phyloP scores from a whole-genome alignment of 371 early-diverging fungal genomes.

The Actinomortierella wolfii region DNA sequence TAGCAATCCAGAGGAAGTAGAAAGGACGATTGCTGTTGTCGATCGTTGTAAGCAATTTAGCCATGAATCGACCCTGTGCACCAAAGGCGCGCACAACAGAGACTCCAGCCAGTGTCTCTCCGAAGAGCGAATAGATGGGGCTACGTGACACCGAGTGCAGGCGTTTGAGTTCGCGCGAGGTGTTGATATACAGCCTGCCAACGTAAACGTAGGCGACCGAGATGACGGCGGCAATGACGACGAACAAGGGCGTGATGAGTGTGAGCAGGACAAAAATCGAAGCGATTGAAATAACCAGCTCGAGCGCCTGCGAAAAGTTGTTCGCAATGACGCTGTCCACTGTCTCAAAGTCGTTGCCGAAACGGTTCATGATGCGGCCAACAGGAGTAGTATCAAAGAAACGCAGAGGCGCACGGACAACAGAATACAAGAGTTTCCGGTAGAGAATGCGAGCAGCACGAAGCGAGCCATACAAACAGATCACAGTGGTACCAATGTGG shows the following conservation, averaged over 20 bases:
- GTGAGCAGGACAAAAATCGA: slow-evolving; percentile 68
- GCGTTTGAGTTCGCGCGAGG: slow-evolving; percentile 82
- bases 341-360: slow-evolving; percentile 78
- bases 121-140: slow-evolving; percentile 77
- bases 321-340: slow-evolving; percentile 63
- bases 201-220: slow-evolving; percentile 49
- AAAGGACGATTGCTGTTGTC: slow-evolving; percentile 75
- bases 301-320: slow-evolving; percentile 33
- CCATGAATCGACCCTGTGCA: slow-evolving; percentile 63
- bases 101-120: slow-evolving; percentile 69
- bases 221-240: slow-evolving; percentile 27
- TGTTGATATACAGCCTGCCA: slow-evolving; percentile 65
- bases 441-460: slow-evolving; percentile 69
- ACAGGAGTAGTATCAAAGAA: slow-evolving; percentile 94
- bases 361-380: slow-evolving; percentile 90
- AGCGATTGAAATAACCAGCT: slow-evolving; percentile 48
- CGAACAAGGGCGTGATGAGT: slow-evolving; percentile 63
- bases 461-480: slow-evolving; percentile 64
- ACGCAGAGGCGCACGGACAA: slow-evolving; percentile 72
- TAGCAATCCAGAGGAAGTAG: slow-evolving; percentile 82
- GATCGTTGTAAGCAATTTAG: slow-evolving; percentile 57
- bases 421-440: slow-evolving; percentile 56
- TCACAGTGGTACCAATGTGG: slow-evolving; percentile 54
- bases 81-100: slow-evolving; percentile 77
- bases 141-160: slow-evolving; percentile 75